Conservation (phyloP, 257 asterid genomes). For the Echites panduratus region DNA sequence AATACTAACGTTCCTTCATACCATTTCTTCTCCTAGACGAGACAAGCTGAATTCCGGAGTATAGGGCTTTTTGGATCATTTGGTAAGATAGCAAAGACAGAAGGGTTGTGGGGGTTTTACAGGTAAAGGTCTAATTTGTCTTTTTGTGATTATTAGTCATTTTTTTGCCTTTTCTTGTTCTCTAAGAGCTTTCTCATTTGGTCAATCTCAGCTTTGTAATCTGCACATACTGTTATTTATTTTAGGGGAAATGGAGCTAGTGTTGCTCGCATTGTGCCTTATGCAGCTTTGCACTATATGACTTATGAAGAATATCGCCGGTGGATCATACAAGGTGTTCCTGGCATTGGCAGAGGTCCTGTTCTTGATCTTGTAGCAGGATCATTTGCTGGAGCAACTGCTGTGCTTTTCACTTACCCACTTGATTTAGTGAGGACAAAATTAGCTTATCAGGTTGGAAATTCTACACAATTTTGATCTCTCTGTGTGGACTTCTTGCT, state of each 20-base stretch:
- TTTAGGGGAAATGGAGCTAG: constrained; percentile 97
- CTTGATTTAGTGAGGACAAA: constrained; percentile 92
- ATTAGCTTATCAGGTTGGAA: constrained; percentile 81
- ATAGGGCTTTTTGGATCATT: constrained; percentile 79
- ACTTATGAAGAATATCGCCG: constrained; percentile 87
- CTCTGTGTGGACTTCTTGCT: neutral
- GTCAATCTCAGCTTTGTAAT: neutral
- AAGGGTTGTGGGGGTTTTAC: constrained; percentile 81
- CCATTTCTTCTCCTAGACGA: constrained; percentile 50
- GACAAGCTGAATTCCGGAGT: constrained; percentile 69
- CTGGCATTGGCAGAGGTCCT: constrained; percentile 66
- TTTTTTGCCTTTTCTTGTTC: neutral
- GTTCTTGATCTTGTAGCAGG: constrained; percentile 90
- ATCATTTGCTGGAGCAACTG: constrained; percentile 96
- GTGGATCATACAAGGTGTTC: constrained; percentile 70
- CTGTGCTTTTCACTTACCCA: constrained; percentile 89
- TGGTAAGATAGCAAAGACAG: constrained; percentile 71
- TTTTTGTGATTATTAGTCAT: neutral
- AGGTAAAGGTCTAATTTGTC: constrained; percentile 35
- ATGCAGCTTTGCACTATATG: constrained; percentile 96
- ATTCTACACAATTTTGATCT: neutral
- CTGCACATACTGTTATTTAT: constrained; percentile 4
- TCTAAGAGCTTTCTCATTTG: neutral
- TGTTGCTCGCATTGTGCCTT: constrained; percentile 89
- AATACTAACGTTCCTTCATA: constrained; percentile 14